A percentile compares a stretch with the other conserved stretches of the same genome.
Conservation (phyloP, 805 yeast species). For the Nakazawaea sp. region DNA sequence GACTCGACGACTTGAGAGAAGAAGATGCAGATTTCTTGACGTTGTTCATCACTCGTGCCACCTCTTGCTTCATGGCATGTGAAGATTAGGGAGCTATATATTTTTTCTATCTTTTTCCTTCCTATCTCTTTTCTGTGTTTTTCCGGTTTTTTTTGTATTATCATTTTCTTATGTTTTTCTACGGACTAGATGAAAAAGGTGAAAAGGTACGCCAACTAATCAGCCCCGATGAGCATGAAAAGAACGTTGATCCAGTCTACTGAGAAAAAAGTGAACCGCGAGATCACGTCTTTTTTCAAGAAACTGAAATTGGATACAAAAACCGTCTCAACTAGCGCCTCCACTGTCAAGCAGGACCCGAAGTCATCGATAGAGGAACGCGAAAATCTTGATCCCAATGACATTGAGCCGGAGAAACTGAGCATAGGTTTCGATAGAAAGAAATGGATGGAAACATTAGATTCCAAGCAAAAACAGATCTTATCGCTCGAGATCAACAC, state of each 20-base stretch:
- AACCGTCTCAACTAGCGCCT: neutral
- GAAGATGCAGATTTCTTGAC: neutral
- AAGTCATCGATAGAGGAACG: neutral
- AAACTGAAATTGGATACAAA: conserved; percentile 2
- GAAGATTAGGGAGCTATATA: no score
- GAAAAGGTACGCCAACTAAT: no score
- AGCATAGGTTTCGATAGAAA: conserved; percentile 35
- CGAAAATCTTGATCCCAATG: neutral
- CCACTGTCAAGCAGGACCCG: neutral
- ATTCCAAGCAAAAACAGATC: conserved; percentile 41
- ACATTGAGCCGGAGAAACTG: neutral
- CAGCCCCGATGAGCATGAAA: no score
- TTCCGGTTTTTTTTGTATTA: no score
- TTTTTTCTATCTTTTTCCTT: no score
- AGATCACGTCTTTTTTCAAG: conserved; percentile 9
- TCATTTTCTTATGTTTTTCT: no score
- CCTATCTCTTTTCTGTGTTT: no score
- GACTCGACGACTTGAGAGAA: conserved; percentile 4
- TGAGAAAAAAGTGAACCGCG: neutral
- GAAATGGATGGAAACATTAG: conserved; percentile 42
- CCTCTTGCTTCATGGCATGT: no score
- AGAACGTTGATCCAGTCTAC: conserved; percentile 1
- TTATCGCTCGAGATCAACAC: conserved; percentile 62
- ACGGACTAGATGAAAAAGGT: no score
- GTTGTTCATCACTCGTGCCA: neutral